Conservation (phyloP, 352 stramenopile genomes). For the Phytophthora hibernalis region DNA sequence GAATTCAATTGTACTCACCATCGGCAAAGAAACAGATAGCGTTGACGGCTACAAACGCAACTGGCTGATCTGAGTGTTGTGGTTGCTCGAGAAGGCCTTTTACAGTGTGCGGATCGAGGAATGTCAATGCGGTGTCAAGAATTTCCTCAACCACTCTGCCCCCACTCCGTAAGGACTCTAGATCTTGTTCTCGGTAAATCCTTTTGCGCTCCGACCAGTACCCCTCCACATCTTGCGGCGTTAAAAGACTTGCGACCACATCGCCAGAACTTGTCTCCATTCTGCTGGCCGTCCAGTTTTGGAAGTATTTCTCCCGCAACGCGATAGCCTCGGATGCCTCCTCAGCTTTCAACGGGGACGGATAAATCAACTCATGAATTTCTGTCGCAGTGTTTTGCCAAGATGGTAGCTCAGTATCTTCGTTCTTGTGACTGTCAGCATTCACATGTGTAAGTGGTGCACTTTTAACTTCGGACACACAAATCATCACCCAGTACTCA, state of each 20-base stretch:
- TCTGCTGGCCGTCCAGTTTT: conserved; percentile 35
- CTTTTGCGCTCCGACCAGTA: conserved; percentile 46
- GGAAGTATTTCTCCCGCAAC: conserved; percentile 40
- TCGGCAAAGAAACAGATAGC: conserved; percentile 81
- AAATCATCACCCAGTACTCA: conserved; percentile 27
- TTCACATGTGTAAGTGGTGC: neutral
- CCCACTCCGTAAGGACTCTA: conserved; percentile 2
- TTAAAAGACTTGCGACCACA: conserved; percentile 36
- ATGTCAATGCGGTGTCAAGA: conserved; percentile 37
- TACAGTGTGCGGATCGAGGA: conserved; percentile 48
- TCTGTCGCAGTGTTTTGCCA: conserved; percentile 32
- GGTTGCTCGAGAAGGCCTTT: conserved; percentile 39
- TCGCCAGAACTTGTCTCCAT: neutral
- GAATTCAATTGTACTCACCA: conserved; percentile 37
- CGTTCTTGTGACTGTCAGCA: conserved; percentile 11
- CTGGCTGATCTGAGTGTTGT: conserved; percentile 20
- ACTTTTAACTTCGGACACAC: neutral
- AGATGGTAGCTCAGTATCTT: conserved; percentile 21
- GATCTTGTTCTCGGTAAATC: conserved; percentile 22
- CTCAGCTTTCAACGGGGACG: conserved; percentile 32
- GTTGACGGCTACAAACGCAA: conserved; percentile 63
- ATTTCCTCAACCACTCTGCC: neutral
- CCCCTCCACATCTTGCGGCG: conserved; percentile 34
- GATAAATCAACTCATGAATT: conserved; percentile 36
- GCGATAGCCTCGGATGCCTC: conserved; percentile 33